These are phyloP conservation scores for Stagonosporopsis tanaceti DNA, from an alignment of 2,329 filamentous ascomycete genomes.

Conservation along the genomic window DNA sequence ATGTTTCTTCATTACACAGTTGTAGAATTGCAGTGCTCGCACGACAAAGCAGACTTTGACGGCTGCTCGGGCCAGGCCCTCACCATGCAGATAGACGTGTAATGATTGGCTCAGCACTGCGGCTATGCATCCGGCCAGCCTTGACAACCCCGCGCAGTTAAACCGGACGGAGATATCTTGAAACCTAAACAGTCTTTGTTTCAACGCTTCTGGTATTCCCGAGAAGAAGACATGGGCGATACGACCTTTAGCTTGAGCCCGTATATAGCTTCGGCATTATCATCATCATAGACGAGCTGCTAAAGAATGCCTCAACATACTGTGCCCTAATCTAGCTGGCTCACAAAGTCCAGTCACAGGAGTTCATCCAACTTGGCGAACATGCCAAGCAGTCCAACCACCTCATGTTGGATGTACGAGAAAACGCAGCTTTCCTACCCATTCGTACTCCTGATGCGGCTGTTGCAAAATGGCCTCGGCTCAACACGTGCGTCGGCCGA, in stretches of 20 bases:
- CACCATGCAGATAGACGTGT: background rate
- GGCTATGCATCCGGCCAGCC: slow-evolving; percentile 1
- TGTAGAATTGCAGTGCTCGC: background rate
- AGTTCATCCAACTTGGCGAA: background rate
- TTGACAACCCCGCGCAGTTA: slow-evolving; percentile 7
- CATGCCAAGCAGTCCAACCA: background rate
- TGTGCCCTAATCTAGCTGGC: background rate
- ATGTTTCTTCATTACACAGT: background rate
- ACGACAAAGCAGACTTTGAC: background rate
- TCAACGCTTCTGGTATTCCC: background rate
- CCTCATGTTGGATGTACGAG: background rate
- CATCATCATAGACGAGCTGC: background rate
- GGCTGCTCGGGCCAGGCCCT: background rate
- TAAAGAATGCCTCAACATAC: slow-evolving; percentile 1
- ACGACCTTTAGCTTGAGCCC: background rate
- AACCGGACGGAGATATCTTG: slow-evolving; percentile 10
- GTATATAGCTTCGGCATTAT: slow-evolving; percentile 5
- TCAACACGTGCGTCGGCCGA: slow-evolving; percentile 5
- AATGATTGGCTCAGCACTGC: slow-evolving; percentile 2
- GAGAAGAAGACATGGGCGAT: background rate
- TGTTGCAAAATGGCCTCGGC: background rate
- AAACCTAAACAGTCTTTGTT: slow-evolving; percentile 4
- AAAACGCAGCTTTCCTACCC: background rate
- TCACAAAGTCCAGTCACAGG: background rate
- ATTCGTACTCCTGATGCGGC: background rate